A percentile compares a stretch with the other conserved stretches of the same genome.
Conservation (phyloP, 345 rosid species). For the Streptanthus diversifolius region DNA sequence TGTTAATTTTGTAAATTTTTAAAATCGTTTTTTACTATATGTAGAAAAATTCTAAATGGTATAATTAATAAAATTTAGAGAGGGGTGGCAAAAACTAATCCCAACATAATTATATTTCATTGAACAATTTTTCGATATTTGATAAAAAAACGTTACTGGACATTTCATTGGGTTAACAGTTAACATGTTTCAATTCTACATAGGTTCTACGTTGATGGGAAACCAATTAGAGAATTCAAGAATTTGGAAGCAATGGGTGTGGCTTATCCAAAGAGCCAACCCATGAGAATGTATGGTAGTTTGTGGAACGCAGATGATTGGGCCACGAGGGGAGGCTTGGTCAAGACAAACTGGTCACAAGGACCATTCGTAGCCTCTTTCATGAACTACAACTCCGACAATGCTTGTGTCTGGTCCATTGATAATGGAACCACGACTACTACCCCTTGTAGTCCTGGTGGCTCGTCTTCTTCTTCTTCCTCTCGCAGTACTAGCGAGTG, state of each 20-base stretch:
- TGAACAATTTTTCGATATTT: background rate
- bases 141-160: background rate
- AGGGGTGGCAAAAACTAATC: background rate
- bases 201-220: constrained; percentile 34
- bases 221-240: constrained; percentile 73
- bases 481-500: constrained; percentile 27
- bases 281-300: constrained; percentile 60
- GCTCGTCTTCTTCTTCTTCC: constrained; percentile 18
- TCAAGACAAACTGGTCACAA: constrained; percentile 59
- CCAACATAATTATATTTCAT: background rate
- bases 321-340: constrained; percentile 72
- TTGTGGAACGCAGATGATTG: constrained; percentile 77
- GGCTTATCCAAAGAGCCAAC: constrained; percentile 55
- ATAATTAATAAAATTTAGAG: background rate
- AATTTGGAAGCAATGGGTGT: constrained; percentile 61
- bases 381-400: constrained; percentile 46
- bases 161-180: background rate
- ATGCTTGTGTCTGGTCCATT: constrained; percentile 49
- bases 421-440: constrained; percentile 18
- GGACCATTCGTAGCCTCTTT: constrained; percentile 68
- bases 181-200: background rate
- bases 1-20: background rate
- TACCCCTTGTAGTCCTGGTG: constrained; percentile 17
- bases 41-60: background rate
- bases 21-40: background rate